These are phyloP conservation scores for Geotrichum aggregatum DNA, from an alignment of 1,139 yeast species.

Conservation along the genomic window DNA sequence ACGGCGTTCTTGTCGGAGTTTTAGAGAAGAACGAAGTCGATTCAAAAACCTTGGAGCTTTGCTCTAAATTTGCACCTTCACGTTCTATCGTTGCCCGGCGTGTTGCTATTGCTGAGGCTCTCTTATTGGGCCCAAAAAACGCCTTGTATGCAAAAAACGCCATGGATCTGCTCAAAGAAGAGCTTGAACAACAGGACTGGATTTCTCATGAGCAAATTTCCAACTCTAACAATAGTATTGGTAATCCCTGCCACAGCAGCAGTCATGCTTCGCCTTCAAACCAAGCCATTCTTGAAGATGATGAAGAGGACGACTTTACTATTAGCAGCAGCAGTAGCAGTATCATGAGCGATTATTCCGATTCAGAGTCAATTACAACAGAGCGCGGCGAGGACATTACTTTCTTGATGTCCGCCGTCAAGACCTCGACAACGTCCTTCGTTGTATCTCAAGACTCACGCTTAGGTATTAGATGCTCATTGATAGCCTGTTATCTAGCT, in stretches of 20 bases:
- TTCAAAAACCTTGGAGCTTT: constrained; percentile 25
- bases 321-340: constrained; percentile 16
- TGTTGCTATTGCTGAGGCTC: constrained; percentile 34
- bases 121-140: constrained; percentile 31
- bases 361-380: constrained; percentile 19
- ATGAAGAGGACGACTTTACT: constrained; percentile 17
- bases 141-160: constrained; percentile 27
- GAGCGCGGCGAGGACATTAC: constrained; percentile 18
- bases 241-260: not conserved
- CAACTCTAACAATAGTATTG: not conserved
- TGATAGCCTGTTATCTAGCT: constrained; percentile 28
- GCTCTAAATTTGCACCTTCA: constrained; percentile 34
- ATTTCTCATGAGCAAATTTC: constrained; percentile 8
- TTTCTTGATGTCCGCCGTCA: constrained; percentile 21
- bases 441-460: constrained; percentile 30
- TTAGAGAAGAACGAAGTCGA: constrained; percentile 27
- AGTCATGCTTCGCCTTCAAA: constrained; percentile 1
- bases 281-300: constrained; percentile 8
- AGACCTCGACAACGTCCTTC: constrained; percentile 14
- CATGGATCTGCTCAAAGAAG: constrained; percentile 26
- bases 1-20: constrained; percentile 29
- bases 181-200: constrained; percentile 24
- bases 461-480: constrained; percentile 32
- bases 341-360: constrained; percentile 17
- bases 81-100: constrained; percentile 33